Percentiles rank a stretch among this genome's conserved stretches.
These are phyloP conservation scores for Tuber aestivum DNA, from an alignment of 495 filamentous ascomycete species.

Conservation along the genomic window DNA sequence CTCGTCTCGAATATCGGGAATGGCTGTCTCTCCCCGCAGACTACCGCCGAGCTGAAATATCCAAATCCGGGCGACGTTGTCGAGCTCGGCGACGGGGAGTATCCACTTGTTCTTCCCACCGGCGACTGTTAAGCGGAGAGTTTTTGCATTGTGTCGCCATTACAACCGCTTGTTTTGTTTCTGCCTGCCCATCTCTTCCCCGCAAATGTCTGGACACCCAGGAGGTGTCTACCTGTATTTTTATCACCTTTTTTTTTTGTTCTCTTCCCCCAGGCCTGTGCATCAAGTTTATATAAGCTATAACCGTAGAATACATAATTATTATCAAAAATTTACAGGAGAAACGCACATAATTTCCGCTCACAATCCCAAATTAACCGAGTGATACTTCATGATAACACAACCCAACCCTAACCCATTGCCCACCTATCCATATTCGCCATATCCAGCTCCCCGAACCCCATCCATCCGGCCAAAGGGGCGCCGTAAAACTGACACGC, in stretches of 20 bases:
- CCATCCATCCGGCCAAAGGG: background rate
- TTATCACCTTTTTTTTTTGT: background rate
- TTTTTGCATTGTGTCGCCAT: background rate
- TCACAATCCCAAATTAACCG: background rate
- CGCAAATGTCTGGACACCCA: background rate
- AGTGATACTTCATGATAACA: background rate
- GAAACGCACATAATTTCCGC: background rate
- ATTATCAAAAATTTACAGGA: background rate
- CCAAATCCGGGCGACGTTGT: constrained; percentile 68
- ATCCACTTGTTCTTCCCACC: background rate
- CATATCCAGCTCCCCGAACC: background rate
- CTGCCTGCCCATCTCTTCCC: background rate
- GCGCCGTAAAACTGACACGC: background rate
- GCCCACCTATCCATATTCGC: no score
- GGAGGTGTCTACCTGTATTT: background rate
- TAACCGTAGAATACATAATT: background rate
- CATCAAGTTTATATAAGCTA: background rate
- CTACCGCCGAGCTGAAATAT: constrained; percentile 55
- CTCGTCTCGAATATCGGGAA: constrained; percentile 57
- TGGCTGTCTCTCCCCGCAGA: constrained; percentile 51
- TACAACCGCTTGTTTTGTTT: background rate
- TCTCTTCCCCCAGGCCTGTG: background rate
- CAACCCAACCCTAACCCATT: background rate
- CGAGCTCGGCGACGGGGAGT: constrained; percentile 12
- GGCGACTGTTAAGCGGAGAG: background rate